These are phyloP conservation scores for Gentiana macrophylla DNA, from an alignment of 257 asterid genomes.

Conservation along the genomic window DNA sequence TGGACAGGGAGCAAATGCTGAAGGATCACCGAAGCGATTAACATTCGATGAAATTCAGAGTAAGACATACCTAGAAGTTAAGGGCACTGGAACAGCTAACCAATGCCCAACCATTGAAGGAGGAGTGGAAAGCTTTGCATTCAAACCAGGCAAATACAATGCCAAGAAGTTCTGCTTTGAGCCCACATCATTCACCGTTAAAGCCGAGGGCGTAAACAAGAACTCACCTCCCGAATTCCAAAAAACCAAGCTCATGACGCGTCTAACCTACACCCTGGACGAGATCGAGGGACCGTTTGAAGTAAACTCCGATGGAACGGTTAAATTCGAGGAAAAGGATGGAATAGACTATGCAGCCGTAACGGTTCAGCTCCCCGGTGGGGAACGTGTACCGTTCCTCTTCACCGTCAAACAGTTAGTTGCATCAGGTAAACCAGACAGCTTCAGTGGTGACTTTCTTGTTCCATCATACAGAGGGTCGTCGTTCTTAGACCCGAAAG, in stretches of 20 bases:
- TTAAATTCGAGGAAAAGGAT: constrained; percentile 90
- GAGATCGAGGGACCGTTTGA: constrained; percentile 98
- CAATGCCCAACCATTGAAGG: constrained; percentile 98
- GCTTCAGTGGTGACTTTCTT: constrained; percentile 61
- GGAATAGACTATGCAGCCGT: constrained; percentile 98
- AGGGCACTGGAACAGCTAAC: constrained; percentile 94
- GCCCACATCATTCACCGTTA: constrained; percentile 97
- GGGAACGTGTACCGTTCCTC: constrained; percentile 94
- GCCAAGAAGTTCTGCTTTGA: constrained; percentile 91
- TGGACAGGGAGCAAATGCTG: constrained; percentile 81
- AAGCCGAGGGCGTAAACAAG: constrained; percentile 79
- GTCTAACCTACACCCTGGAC: constrained; percentile 92
- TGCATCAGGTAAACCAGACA: constrained; percentile 77
- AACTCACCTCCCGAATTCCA: constrained; percentile 82
- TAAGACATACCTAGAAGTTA: constrained; percentile 86
- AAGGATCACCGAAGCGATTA: constrained; percentile 69
- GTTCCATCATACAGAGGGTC: constrained; percentile 98
- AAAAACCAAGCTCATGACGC: constrained; percentile 94
- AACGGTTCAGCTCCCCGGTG: constrained; percentile 97
- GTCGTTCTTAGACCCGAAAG: constrained; percentile 99
- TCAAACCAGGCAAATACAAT: constrained; percentile 75
- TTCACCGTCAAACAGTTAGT: constrained; percentile 90
- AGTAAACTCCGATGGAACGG: constrained; percentile 60
- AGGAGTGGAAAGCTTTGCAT: constrained; percentile 57
- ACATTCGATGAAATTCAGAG: constrained; percentile 91